Conservation (phyloP, 129 eudicot species). For the Deinandra increscens region DNA sequence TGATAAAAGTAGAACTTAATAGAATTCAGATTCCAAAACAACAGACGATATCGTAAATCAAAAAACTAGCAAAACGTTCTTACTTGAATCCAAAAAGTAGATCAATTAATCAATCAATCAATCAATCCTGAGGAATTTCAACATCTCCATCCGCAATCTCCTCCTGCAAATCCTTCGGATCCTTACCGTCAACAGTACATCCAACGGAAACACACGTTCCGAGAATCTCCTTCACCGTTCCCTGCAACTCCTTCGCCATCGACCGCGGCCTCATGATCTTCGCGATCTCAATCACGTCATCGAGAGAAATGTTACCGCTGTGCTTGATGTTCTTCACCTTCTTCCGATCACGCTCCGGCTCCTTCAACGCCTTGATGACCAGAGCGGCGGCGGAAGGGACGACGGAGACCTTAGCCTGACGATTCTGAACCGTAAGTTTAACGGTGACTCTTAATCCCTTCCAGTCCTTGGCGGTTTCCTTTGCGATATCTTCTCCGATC, state of each 20-base stretch:
- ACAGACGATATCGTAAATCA: background rate
- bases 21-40: constrained; percentile 14
- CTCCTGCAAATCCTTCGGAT: constrained; percentile 48
- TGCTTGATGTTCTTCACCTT: constrained; percentile 46
- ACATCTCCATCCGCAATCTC: constrained; percentile 42
- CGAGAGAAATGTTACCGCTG: constrained; percentile 33
- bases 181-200: constrained; percentile 42
- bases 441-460: constrained; percentile 44
- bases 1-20: background rate
- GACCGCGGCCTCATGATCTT: constrained; percentile 38
- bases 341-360: constrained; percentile 46
- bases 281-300: constrained; percentile 43
- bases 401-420: constrained; percentile 46
- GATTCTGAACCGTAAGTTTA: constrained; percentile 43
- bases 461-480: constrained; percentile 48
- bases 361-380: constrained; percentile 42
- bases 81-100: background rate
- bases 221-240: constrained; percentile 50
- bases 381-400: constrained; percentile 47
- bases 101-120: constrained; percentile 29
- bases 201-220: constrained; percentile 47
- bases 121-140: constrained; percentile 36
- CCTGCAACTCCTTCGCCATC: constrained; percentile 45
- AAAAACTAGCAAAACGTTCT: constrained; percentile 13
- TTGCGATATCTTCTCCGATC: constrained; percentile 51